phyloP scores from a whole-genome alignment of 305 asterid species.

The Plantago lanceolata region DNA sequence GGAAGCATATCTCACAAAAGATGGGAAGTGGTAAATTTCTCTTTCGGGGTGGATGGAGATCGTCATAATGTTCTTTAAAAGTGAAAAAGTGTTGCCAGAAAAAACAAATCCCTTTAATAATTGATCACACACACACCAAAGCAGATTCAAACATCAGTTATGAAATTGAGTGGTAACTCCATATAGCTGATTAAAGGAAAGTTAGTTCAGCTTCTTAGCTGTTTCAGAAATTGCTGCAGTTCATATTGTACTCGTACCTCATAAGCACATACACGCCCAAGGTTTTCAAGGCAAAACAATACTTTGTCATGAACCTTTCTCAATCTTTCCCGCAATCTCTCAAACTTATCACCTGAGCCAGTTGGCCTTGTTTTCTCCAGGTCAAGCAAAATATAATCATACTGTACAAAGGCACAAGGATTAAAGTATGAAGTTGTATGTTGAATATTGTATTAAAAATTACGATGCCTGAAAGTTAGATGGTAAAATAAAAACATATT shows the following conservation, averaged over 20 bases:
- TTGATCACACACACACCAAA: not conserved
- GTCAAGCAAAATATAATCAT: slow-evolving; percentile 48
- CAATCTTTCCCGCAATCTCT: slow-evolving; percentile 44
- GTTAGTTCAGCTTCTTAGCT: slow-evolving; percentile 4
- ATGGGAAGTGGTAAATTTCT: no score
- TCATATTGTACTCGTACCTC: slow-evolving; percentile 43
- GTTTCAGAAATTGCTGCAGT: not conserved
- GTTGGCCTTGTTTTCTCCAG: slow-evolving; percentile 32
- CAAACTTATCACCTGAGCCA: slow-evolving; percentile 31
- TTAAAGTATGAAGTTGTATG: slow-evolving; percentile 17
- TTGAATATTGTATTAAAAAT: not conserved
- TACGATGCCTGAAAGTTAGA: not conserved
- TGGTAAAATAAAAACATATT: not conserved
- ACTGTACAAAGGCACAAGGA: slow-evolving; percentile 35
- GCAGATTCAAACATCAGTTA: not conserved
- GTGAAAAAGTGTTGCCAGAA: not conserved
- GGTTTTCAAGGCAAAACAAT: slow-evolving; percentile 67
- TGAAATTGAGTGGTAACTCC: not conserved
- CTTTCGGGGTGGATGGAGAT: no score
- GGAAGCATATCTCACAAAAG: no score
- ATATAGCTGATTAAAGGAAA: slow-evolving; percentile 8
- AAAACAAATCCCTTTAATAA: not conserved
- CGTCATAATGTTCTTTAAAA: not conserved
- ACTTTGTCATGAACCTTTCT: slow-evolving; percentile 45
- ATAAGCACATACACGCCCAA: slow-evolving; percentile 68